A percentile compares a stretch with the other conserved stretches of the same genome.
Conservation (phyloP, 805 yeast genomes). For the Teunomyces barrocoloradensis region DNA sequence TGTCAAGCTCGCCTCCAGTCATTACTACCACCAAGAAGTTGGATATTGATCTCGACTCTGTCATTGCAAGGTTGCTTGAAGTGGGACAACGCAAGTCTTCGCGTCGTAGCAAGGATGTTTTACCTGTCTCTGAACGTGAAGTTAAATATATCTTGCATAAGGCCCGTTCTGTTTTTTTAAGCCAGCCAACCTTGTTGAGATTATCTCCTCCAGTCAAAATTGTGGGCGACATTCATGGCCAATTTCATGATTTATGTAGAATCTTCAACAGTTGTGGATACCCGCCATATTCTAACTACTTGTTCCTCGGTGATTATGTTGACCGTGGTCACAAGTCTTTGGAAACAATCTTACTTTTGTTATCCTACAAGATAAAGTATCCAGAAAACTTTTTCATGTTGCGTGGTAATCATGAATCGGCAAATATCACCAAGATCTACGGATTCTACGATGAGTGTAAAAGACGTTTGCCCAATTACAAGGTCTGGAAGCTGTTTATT, state of each 20-base stretch:
- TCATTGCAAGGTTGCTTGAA: constrained; percentile 58
- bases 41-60: constrained; percentile 56
- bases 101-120: constrained; percentile 38
- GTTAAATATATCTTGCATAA: constrained; percentile 55
- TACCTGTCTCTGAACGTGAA: constrained; percentile 52
- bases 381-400: constrained; percentile 62
- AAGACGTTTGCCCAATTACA: constrained; percentile 43
- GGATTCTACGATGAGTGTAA: constrained; percentile 64
- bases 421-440: constrained; percentile 57
- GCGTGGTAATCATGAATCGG: constrained; percentile 59
- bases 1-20: constrained; percentile 24
- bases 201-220: constrained; percentile 77
- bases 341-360: constrained; percentile 50
- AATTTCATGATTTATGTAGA: constrained; percentile 51
- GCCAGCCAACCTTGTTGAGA: constrained; percentile 63
- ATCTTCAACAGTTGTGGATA: constrained; percentile 59
- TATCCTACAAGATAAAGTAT: constrained; percentile 55
- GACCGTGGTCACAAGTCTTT: constrained; percentile 59
- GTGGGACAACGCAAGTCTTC: constrained; percentile 33
- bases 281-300: constrained; percentile 55
- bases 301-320: constrained; percentile 59
- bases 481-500: constrained; percentile 50
- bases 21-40: constrained; percentile 15
- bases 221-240: constrained; percentile 83
- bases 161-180: constrained; percentile 57